Evolutionary conservation across 192 early-diverging fungal genomes (phyloP).

Genomic region (Spizellomyces punctatus): DNA sequence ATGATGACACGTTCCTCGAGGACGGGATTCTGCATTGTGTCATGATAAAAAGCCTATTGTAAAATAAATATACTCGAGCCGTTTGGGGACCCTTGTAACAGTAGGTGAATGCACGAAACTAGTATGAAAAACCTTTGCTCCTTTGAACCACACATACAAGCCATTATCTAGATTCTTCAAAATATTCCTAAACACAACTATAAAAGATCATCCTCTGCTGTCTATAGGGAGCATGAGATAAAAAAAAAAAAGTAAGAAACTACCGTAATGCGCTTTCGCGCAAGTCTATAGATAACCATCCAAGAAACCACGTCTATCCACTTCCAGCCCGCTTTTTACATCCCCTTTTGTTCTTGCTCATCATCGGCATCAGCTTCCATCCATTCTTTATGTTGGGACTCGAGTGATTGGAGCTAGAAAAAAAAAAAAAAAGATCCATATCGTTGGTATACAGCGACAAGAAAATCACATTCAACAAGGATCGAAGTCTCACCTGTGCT

Average conservation of each 20-base stretch:
- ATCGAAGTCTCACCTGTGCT: not conserved
- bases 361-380: not conserved
- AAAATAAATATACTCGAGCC: no score
- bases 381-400: constrained; percentile 2
- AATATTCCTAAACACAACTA: not conserved
- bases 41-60: not conserved
- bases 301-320: not conserved
- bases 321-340: not conserved
- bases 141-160: not conserved
- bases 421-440: no score
- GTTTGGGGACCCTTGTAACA: no score
- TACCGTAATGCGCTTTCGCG: not conserved
- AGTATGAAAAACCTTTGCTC: not conserved
- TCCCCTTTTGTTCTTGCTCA: not conserved
- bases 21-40: not conserved
- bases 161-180: not conserved
- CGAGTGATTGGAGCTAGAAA: not conserved
- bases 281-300: not conserved
- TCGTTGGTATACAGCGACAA: not conserved
- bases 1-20: not conserved
- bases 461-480: not conserved
- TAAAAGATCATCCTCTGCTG: not conserved
- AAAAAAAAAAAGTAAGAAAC: not conserved
- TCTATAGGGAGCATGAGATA: not conserved
- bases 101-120: not conserved